Evolutionary conservation across 768 basidiomycete species (phyloP), one percentile per base, ranked within the genome.

Genomic region (Auricularia heimuer): DNA sequence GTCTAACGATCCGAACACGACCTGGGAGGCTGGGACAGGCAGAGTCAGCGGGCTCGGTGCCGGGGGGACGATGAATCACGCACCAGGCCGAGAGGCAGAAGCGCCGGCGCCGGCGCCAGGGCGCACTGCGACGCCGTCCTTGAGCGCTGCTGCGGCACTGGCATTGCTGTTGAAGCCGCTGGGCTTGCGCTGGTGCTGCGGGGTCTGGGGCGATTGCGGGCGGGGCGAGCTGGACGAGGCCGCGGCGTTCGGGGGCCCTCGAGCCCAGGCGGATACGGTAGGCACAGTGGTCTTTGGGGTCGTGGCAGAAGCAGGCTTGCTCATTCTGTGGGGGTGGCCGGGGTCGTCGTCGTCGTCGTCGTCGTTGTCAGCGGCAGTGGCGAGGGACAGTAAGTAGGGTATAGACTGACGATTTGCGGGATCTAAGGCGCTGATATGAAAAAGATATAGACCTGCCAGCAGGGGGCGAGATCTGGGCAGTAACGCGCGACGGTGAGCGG

Each of bases 1-100:
- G 77, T 92, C 88, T 81, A 94, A 90, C 60, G 92, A 92, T 70
- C 94, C 94, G 79, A 95, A 94, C 62, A 88, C 89, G 69, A 96
- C 87, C 63, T 83, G 78, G 65, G 86, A 84, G 70, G 82, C 85
- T 89, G 67, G 58, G 42, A 39, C 45, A 60, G n/a, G 63, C 37
- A 66, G 11, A 42, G 7, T 60, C 3, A 45, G 62, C 66, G 63
- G 29, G 29, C 29, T 37, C 11, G 29, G 61, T 51, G 67, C 65
- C 63, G 63, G 44, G 66, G 58, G 65, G 54, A 42, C 24, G 62
- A 42, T 63, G 58, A 63, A 60, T 35, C 51, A 67, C 78, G 68
- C 71, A 86, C 89, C 83, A 81, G 83, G 82, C 82, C 87, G 89
- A 76, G 39, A 42, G 39, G 39, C 39, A 42, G 82, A 78, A 64